phyloP scores from a whole-genome alignment of 2,329 filamentous ascomycete genomes.

The Trichoderma sp. region DNA sequence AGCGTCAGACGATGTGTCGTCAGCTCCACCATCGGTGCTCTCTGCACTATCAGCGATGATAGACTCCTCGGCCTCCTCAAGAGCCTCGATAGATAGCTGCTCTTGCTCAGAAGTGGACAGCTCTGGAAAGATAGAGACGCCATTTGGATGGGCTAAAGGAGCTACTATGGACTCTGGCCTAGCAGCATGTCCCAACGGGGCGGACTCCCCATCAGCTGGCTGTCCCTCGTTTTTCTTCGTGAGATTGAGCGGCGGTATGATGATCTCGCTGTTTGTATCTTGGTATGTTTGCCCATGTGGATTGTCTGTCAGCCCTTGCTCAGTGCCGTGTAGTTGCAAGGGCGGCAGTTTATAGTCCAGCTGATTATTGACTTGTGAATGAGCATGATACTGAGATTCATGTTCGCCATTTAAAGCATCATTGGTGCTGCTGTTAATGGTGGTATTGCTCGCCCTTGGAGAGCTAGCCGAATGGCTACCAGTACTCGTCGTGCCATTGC shows the following conservation, averaged over 20 bases:
- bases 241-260: neutral
- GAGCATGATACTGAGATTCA: neutral
- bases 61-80: constrained; percentile 39
- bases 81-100: constrained; percentile 38
- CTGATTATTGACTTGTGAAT: neutral
- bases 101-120: constrained; percentile 40
- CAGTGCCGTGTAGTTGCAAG: neutral
- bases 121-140: constrained; percentile 39
- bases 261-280: neutral
- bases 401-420: neutral
- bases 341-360: neutral
- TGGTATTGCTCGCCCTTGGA: neutral
- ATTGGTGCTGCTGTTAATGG: neutral
- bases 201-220: neutral
- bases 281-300: neutral
- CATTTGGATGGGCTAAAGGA: constrained; percentile 43
- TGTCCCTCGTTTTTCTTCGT: neutral
- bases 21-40: constrained; percentile 22
- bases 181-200: neutral
- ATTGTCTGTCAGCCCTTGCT: neutral
- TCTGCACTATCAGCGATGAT: constrained; percentile 40
- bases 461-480: neutral
- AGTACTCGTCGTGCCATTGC: neutral
- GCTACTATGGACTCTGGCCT: constrained; percentile 28
- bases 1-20: constrained; percentile 34